phyloP scores from a whole-genome alignment of 345 rosid genomes.

The Hevea brasiliensis region DNA sequence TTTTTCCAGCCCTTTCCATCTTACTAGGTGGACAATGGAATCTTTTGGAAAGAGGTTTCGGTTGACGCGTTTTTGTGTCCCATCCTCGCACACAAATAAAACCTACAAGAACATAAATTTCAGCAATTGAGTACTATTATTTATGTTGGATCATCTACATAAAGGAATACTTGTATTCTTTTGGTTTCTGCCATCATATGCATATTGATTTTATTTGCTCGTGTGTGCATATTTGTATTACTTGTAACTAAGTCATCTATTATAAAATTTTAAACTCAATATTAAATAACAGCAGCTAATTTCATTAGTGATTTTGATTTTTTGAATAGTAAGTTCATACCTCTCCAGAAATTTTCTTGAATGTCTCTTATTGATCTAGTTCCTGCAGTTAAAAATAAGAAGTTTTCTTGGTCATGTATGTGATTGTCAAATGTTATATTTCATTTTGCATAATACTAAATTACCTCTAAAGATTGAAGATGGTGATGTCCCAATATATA shows the following conservation, averaged over 20 bases:
- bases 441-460: not conserved
- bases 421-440: no score
- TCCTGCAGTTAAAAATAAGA: not conserved
- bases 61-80: slow-evolving; percentile 27
- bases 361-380: slow-evolving; percentile 14
- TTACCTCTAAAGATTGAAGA: slow-evolving; percentile 45
- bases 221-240: not conserved
- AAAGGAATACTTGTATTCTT: not conserved
- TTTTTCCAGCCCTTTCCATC: slow-evolving; percentile 19
- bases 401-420: not conserved
- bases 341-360: slow-evolving; percentile 18
- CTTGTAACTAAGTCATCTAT: not conserved
- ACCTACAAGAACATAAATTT: slow-evolving; percentile 29
- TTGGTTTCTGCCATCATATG: not conserved
- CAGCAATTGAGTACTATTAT: not conserved
- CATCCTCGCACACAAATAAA: slow-evolving; percentile 59
- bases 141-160: not conserved
- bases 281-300: not conserved
- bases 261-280: not conserved
- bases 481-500: slow-evolving; percentile 50
- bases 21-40: slow-evolving; percentile 35
- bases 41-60: slow-evolving; percentile 36
- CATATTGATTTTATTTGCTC: no score
- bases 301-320: not conserved
- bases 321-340: not conserved